Evolutionary conservation across 129 eudicot genomes (phyloP).

Genomic region (Ambrosia artemisiifolia): DNA sequence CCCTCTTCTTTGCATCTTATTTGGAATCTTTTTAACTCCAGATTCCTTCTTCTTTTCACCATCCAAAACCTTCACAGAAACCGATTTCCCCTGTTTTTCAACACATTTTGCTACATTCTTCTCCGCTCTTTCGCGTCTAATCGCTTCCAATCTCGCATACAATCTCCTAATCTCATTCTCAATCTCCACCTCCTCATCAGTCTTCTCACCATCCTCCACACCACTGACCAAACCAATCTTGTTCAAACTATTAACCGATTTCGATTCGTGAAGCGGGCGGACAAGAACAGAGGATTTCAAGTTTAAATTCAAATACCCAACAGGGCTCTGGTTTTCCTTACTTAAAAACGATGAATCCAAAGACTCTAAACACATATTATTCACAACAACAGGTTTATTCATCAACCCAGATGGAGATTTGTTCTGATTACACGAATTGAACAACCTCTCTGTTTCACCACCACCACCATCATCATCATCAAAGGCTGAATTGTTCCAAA

Average conservation of each 20-base stretch:
- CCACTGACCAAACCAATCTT: slow-evolving; percentile 4
- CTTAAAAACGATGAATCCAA: slow-evolving; percentile 54
- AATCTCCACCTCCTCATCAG: slow-evolving; percentile 70
- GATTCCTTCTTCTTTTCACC: slow-evolving; percentile 33
- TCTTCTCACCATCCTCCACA: slow-evolving; percentile 31
- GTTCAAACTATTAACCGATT: slow-evolving; percentile 17
- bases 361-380: slow-evolving; percentile 33
- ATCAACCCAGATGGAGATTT: slow-evolving; percentile 30
- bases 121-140: slow-evolving; percentile 55
- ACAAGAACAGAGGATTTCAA: slow-evolving; percentile 26
- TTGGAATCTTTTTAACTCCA: slow-evolving; percentile 32
- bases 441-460: slow-evolving; percentile 29
- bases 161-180: slow-evolving; percentile 64
- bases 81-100: slow-evolving; percentile 50
- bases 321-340: slow-evolving; percentile 72
- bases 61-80: no score
- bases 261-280: slow-evolving; percentile 16
- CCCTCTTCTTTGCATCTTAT: slow-evolving; percentile 53
- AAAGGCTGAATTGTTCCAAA: slow-evolving; percentile 84
- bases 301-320: neutral
- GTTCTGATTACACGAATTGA: slow-evolving; percentile 16
- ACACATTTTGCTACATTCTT: slow-evolving; percentile 20
- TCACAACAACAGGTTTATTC: slow-evolving; percentile 27
- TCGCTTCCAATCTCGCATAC: slow-evolving; percentile 53
- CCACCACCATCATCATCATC: slow-evolving; percentile 56